Base-by-base conservation (phyloP, 441 rosid genomes). In the Adansonia gregorii region DNA sequence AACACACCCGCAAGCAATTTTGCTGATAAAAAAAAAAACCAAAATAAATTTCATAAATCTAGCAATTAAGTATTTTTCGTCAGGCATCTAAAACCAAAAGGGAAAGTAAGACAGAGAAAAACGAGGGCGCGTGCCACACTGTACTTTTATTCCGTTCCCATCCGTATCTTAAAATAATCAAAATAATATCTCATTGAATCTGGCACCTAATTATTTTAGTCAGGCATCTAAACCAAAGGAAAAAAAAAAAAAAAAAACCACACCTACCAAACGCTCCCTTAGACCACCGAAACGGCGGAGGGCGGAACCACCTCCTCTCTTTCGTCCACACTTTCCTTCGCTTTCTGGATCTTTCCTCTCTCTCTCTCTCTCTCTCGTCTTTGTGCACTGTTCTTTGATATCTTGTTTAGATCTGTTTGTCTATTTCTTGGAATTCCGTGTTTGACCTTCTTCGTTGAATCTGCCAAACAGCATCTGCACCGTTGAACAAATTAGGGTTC, bases 361-460 rank as follows among this genome's bases (percentile, higher is more conserved):
- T n/a, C 49, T 15, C 15, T 48, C 22, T 15, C 7, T 10, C 31
- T 24, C 55, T 20, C 24, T 41, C 68, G 0, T 67, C 0, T n/a
- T 45, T 17, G 8, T n/a, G 19, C 41, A 10, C 61, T 19, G 20
- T 35, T 19, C 3, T 31, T 64, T 3, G 3, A 6, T 20, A 17
- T 58, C 52, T 72, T 27, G 17, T 60, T 48, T 6, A 67, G 80
- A 80, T 81, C 80, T 31, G 22, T 43, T 56, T 31, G n/a, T 73
- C 41, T 27, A 43, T 54, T 12, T 68, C 27, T 67, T 55, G 22
- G 41, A 56, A 8, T 76, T 67, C 24, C 46, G 31, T 55, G 19
- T 43, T 76, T 76, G 58, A 54, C 66, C 46, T 64, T 63, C 31
- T 68, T 69, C 41, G 31, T 77, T 59, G 65, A 76, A 10, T 31